Evolutionary conservation across 2,329 filamentous ascomycete species (phyloP).

Genomic region (Venturia pyrina): DNA sequence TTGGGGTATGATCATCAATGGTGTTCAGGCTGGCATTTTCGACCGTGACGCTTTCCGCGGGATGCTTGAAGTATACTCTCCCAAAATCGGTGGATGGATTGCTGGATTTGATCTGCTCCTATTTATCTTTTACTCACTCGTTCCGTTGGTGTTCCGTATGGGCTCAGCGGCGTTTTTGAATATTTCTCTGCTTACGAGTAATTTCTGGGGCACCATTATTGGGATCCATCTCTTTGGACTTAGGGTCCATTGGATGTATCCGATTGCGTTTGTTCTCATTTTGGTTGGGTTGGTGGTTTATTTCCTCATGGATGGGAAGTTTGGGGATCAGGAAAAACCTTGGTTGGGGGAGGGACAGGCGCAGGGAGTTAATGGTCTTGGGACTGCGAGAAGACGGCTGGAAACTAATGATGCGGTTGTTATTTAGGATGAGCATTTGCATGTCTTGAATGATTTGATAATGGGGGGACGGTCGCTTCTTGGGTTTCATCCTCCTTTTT

Average conservation of each 20-base stretch:
- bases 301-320: constrained; percentile 69
- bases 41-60: constrained; percentile 60
- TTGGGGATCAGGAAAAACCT: constrained; percentile 87
- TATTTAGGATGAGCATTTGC: not conserved
- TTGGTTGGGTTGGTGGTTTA: constrained; percentile 78
- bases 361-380: constrained; percentile 65
- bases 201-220: constrained; percentile 95
- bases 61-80: constrained; percentile 35
- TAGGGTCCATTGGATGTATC: constrained; percentile 80
- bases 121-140: constrained; percentile 75
- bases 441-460: not conserved
- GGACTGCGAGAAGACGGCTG: constrained; percentile 66
- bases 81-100: constrained; percentile 64
- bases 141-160: constrained; percentile 81
- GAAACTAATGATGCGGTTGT: constrained; percentile 28
- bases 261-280: constrained; percentile 89
- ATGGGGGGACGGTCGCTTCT: not conserved
- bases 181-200: constrained; percentile 83
- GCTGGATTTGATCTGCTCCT: constrained; percentile 83
- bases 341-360: constrained; percentile 89
- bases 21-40: constrained; percentile 82
- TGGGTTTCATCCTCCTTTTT: not conserved
- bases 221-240: constrained; percentile 78
- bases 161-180: constrained; percentile 92
- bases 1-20: constrained; percentile 85